Evolutionary conservation across 2,329 filamentous ascomycete species (phyloP).

Genomic region (Xylariaceae sp.): DNA sequence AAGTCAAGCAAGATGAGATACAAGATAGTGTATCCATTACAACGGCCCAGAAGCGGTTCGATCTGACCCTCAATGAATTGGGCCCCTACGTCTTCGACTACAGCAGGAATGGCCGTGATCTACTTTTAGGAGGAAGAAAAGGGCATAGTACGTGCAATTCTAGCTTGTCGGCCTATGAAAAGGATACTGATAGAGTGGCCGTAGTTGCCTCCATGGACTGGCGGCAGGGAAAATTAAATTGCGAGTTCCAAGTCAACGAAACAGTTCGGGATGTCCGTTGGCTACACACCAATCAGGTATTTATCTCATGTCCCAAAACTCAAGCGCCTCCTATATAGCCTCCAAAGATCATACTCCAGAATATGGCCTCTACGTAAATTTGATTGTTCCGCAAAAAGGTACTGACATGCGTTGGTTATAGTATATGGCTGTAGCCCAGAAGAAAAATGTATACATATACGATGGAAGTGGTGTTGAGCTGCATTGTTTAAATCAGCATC

Average conservation of each 20-base stretch:
- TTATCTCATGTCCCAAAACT: neutral
- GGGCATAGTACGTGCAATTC: constrained; percentile 64
- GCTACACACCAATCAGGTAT: constrained; percentile 75
- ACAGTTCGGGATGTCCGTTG: constrained; percentile 88
- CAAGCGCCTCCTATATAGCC: too few species aligned
- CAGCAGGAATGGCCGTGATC: constrained; percentile 83
- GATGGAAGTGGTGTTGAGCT: constrained; percentile 82
- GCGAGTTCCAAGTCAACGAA: constrained; percentile 89
- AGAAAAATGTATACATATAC: constrained; percentile 97
- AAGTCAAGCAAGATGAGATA: constrained; percentile 89
- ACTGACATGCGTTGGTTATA: constrained; percentile 12
- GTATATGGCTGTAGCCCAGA: constrained; percentile 67
- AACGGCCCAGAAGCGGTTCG: constrained; percentile 91
- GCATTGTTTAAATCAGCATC: constrained; percentile 87
- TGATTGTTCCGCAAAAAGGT: too few species aligned
- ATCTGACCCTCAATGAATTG: constrained; percentile 79
- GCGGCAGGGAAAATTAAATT: constrained; percentile 88
- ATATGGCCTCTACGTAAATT: too few species aligned
- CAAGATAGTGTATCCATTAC: constrained; percentile 74
- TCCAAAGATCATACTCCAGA: too few species aligned
- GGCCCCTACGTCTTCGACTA: constrained; percentile 92
- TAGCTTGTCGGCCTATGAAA: neutral
- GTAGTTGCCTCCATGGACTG: constrained; percentile 90
- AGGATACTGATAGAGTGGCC: constrained; percentile 10
- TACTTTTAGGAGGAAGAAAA: constrained; percentile 86